Conservation (phyloP, 495 filamentous ascomycete genomes). For the Podospora fimiseda region DNA sequence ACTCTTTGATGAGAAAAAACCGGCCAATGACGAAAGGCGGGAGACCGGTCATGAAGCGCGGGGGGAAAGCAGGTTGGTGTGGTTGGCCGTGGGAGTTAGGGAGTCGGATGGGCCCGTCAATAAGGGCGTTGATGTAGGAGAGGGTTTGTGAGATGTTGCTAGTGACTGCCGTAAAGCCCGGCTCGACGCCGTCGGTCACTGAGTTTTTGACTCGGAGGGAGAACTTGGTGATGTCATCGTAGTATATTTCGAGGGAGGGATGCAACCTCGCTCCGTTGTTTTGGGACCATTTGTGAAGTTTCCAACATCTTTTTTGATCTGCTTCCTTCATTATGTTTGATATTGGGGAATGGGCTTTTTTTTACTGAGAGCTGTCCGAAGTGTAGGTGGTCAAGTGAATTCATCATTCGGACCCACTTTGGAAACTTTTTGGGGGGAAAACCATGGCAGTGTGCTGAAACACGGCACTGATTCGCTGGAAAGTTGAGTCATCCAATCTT, state of each 20-base stretch:
- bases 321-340: constrained; percentile 27
- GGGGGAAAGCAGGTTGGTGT: constrained; percentile 25
- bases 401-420: too few species aligned
- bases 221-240: constrained; percentile 34
- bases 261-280: constrained; percentile 33
- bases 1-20: constrained; percentile 43
- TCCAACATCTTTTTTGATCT: constrained; percentile 15
- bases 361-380: too few species aligned
- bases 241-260: constrained; percentile 38
- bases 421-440: too few species aligned
- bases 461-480: too few species aligned
- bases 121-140: constrained; percentile 41
- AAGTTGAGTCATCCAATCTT: too few species aligned
- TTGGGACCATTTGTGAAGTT: constrained; percentile 30
- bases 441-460: too few species aligned
- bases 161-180: constrained; percentile 30
- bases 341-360: too few species aligned
- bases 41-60: constrained; percentile 28
- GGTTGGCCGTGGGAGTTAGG: background rate
- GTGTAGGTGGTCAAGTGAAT: too few species aligned
- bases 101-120: constrained; percentile 17
- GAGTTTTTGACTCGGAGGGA: constrained; percentile 38
- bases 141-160: constrained; percentile 36
- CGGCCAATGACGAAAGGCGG: constrained; percentile 43
- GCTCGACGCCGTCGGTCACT: constrained; percentile 5